A percentile compares a stretch with the other conserved stretches of the same genome.
Evolutionary conservation across 768 basidiomycete species (phyloP).

Genomic region (Rickenella mellea): DNA sequence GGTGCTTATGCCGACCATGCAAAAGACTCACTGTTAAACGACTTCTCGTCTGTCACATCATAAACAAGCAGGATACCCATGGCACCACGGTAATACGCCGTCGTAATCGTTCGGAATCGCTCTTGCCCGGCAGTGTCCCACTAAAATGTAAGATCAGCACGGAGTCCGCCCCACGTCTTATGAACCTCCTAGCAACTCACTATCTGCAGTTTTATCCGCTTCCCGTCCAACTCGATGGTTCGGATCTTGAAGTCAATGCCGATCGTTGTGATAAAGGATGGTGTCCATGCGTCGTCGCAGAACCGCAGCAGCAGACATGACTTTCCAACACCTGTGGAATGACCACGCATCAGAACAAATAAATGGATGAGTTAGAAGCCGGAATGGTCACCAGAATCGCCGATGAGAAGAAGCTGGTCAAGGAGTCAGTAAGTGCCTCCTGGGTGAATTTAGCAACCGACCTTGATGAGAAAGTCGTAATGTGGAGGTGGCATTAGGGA

Average conservation of each 20-base stretch:
- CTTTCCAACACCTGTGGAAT: slow-evolving; percentile 76
- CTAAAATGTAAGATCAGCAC: slow-evolving; percentile 28
- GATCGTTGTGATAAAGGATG: slow-evolving; percentile 98
- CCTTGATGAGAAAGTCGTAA: slow-evolving; percentile 97
- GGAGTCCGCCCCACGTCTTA: neutral
- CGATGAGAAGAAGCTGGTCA: slow-evolving; percentile 81
- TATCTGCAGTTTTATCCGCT: slow-evolving; percentile 98
- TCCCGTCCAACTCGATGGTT: slow-evolving; percentile 96
- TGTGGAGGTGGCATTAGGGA: slow-evolving; percentile 90
- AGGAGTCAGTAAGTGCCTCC: neutral
- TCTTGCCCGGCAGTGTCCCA: slow-evolving; percentile 99
- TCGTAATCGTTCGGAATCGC: slow-evolving; percentile 96
- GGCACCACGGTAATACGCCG: slow-evolving; percentile 97
- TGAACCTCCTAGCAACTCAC: slow-evolving; percentile 47
- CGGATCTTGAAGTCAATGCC: slow-evolving; percentile 99
- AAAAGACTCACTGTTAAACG: slow-evolving; percentile 81
- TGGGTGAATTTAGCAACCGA: slow-evolving; percentile 18
- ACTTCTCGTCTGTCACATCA: slow-evolving; percentile 90
- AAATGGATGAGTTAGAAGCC: neutral
- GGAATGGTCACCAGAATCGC: slow-evolving; percentile 69
- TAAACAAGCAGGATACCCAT: slow-evolving; percentile 99
- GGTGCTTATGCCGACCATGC: slow-evolving; percentile 7
- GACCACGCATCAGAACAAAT: neutral
- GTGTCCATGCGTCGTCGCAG: slow-evolving; percentile 99
- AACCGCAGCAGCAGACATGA: slow-evolving; percentile 93